Base-by-base conservation (phyloP, 768 basidiomycete genomes). In the Kondoa subrosea region DNA sequence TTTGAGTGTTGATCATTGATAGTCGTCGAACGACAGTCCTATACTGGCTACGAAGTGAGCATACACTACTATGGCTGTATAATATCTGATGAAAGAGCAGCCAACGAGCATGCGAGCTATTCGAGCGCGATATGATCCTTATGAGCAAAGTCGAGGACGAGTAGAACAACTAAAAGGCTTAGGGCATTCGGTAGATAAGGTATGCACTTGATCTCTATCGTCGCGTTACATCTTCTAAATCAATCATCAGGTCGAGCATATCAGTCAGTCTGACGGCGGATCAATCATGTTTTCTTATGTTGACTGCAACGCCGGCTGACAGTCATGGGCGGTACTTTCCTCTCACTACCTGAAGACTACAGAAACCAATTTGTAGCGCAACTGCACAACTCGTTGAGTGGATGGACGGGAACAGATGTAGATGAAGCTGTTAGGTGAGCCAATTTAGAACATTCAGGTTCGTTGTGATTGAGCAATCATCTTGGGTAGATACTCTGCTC, bases 91-190 rank as follows among this genome's bases (percentile, higher is more conserved):
- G 3, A n/a, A 56, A 4, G 3, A 26, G 1, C 88, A 97, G 77
- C 95, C 95, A 1, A 99, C 95, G 26, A 93, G 91, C 67, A 99
- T 99, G 95, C 85, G 95, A 68, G 95, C 95, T 0, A 99, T 99
- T 66, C 85, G 95, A 34, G 95, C 93, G 1, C 84, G 95, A 64
- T 88, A 88, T 73, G 95, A 99, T 76, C 95, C 93, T 0, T 97
- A 96, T 73, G 93, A 99, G 76, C 93, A 99, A 78, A 91, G 91
- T 2, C 81, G 89, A 74, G 91, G 91, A 14, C 83, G 95, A 17
- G 88, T 99, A 0, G 95, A 99, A 76, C 95, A 99, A 74, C 79
- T 99, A 69, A 91, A 91, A 76, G 86, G 85, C 74, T 79, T 99
- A n/a, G 95, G 95, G 1, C 95, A 97, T 76, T 91, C 82, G 73